Conservation (phyloP, 176 grass and related monocot species). For the Oropetium thomaeum region DNA sequence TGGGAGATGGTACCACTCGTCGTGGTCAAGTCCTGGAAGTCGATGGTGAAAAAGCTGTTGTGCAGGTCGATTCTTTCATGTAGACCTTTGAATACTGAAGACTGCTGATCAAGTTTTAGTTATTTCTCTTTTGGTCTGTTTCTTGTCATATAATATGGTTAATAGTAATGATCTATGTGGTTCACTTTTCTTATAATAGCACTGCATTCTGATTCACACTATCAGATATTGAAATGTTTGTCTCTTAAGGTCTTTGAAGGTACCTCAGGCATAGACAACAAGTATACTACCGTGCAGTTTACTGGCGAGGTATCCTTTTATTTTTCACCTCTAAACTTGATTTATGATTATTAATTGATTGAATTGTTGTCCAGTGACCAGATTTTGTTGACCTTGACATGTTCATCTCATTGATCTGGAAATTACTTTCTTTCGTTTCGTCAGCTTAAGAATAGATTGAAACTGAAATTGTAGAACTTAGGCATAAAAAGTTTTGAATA, state of each 20-base stretch:
- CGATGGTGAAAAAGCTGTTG: constrained; percentile 98
- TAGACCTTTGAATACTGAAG: constrained; percentile 8
- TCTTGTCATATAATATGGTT: neutral
- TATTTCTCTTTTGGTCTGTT: neutral
- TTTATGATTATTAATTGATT: neutral
- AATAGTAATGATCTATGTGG: neutral
- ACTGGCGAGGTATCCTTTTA: constrained; percentile 62
- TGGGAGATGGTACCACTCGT: constrained; percentile 91
- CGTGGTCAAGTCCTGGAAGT: constrained; percentile 99
- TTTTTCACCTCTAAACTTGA: constrained; percentile 17
- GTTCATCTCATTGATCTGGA: neutral
- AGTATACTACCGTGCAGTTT: constrained; percentile 90
- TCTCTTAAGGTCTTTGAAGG: constrained; percentile 83
- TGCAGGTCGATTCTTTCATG: constrained; percentile 64
- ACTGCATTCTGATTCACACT: neutral
- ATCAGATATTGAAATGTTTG: constrained; percentile 16
- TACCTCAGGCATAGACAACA: constrained; percentile 94
- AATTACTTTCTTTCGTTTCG: neutral
- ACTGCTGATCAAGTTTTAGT: neutral
- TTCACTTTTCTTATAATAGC: neutral
- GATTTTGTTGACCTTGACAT: neutral
- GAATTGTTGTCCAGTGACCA: neutral
- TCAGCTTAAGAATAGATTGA: neutral
- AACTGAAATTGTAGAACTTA: constrained; percentile 8
- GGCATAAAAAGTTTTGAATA: neutral